phyloP scores from a whole-genome alignment of 352 stramenopile genomes.

The Lagenidium giganteum region DNA sequence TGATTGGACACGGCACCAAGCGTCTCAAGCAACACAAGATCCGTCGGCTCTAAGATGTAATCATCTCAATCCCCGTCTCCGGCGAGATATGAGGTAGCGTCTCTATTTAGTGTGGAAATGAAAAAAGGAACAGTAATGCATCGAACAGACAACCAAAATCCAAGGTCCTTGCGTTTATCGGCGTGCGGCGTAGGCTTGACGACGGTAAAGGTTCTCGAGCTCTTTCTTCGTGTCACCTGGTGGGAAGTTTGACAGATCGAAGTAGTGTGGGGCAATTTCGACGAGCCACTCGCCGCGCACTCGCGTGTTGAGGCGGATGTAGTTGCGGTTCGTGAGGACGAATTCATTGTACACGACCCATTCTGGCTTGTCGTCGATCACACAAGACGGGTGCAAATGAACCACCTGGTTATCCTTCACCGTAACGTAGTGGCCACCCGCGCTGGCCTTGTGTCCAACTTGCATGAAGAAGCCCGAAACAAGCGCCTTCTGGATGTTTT shows the following conservation, averaged over 20 bases:
- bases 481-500: constrained; percentile 91
- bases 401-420: constrained; percentile 99
- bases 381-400: constrained; percentile 95
- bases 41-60: constrained; percentile 5
- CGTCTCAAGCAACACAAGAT: constrained; percentile 23
- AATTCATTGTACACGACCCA: constrained; percentile 99
- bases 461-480: constrained; percentile 98
- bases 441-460: constrained; percentile 84
- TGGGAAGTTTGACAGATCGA: constrained; percentile 97
- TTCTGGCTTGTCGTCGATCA: constrained; percentile 94
- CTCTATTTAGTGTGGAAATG: no score
- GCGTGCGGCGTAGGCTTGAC: constrained; percentile 12
- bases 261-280: constrained; percentile 96
- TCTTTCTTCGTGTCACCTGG: constrained; percentile 94
- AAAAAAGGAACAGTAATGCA: constrained; percentile 2
- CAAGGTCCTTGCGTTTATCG: constrained; percentile 1
- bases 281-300: constrained; percentile 92
- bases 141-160: no score
- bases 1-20: constrained; percentile 19
- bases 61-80: no score
- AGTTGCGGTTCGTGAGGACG: constrained; percentile 98
- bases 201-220: constrained; percentile 86
- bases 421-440: constrained; percentile 94
- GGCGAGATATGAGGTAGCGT: no score
- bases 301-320: constrained; percentile 96